Percentiles rank a stretch among this genome's conserved stretches.
phyloP scores from a whole-genome alignment of 331 rosid genomes.

The Malus hybrid region DNA sequence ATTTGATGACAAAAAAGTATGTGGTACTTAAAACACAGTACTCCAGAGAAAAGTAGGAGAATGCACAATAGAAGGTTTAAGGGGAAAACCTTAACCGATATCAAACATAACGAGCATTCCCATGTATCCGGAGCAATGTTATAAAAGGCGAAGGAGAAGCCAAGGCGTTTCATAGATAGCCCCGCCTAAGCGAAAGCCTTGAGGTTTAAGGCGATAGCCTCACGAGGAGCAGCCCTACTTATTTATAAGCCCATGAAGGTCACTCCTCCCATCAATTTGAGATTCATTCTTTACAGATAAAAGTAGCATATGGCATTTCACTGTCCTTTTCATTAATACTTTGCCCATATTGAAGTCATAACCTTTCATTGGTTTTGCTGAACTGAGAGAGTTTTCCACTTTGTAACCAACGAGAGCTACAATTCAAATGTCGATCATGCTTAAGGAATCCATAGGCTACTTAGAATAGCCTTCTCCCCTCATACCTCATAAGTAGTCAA shows the following conservation, averaged over 20 bases:
- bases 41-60: no score
- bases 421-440: background rate
- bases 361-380: background rate
- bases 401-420: background rate
- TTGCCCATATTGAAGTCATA: background rate
- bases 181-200: accelerated
- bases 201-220: background rate
- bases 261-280: no score
- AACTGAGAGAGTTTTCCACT: background rate
- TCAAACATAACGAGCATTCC: background rate
- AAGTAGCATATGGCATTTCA: no score
- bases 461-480: no score
- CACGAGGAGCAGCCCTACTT: no score
- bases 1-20: no score
- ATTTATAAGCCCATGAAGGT: no score
- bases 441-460: no score
- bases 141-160: background rate
- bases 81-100: background rate
- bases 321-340: background rate
- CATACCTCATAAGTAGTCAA: no score
- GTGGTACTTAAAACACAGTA: no score
- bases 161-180: background rate
- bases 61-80: background rate
- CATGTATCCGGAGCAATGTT: background rate
- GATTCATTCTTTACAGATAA: accelerated